Percentiles rank a stretch among this genome's conserved stretches.
Conservation (phyloP, 2,329 filamentous ascomycete genomes). For the Endothia cerciana region DNA sequence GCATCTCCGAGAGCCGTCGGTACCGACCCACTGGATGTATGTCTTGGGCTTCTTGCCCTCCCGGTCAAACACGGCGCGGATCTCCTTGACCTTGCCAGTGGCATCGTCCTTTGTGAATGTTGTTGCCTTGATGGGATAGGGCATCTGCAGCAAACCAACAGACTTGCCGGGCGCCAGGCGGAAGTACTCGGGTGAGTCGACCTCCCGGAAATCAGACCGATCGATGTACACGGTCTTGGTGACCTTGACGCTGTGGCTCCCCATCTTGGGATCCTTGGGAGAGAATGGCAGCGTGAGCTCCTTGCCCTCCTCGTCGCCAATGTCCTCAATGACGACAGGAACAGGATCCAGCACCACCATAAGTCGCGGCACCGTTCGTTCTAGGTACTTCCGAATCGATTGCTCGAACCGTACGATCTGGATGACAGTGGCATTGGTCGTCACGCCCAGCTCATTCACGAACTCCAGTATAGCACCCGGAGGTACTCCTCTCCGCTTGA, state of each 20-base stretch:
- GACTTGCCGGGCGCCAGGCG: slow-evolving; percentile 69
- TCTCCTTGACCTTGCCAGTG: slow-evolving; percentile 46
- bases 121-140: slow-evolving; percentile 65
- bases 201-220: slow-evolving; percentile 69
- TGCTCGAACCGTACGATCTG: slow-evolving; percentile 84
- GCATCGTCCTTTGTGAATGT: slow-evolving; percentile 64
- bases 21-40: slow-evolving; percentile 65
- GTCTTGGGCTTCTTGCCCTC: slow-evolving; percentile 43
- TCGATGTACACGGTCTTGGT: slow-evolving; percentile 72
- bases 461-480: slow-evolving; percentile 89
- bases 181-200: slow-evolving; percentile 70
- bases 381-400: slow-evolving; percentile 82
- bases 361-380: slow-evolving; percentile 82
- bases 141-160: slow-evolving; percentile 68
- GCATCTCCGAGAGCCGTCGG: slow-evolving; percentile 28
- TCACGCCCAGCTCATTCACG: slow-evolving; percentile 88
- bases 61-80: slow-evolving; percentile 31
- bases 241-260: slow-evolving; percentile 48
- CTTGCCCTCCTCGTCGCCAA: slow-evolving; percentile 64
- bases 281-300: slow-evolving; percentile 73
- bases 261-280: slow-evolving; percentile 39
- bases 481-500: slow-evolving; percentile 83
- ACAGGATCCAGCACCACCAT: slow-evolving; percentile 90
- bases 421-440: slow-evolving; percentile 78
- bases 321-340: slow-evolving; percentile 79